Evolutionary conservation across 371 early-diverging fungal species (phyloP).

Genomic region (Astathelohania contejeani): DNA sequence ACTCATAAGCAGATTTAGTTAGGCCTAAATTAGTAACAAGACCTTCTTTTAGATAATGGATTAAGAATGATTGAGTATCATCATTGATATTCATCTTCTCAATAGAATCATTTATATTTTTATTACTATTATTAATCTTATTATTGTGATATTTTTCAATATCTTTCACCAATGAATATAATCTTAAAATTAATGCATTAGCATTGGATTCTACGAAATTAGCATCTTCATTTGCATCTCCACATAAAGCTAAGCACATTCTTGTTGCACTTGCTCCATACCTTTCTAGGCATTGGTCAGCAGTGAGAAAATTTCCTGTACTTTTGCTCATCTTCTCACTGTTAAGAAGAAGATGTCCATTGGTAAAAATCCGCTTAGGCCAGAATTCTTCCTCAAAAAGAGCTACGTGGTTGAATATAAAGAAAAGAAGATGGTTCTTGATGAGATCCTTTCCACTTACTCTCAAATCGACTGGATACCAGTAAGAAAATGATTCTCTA

Average conservation of each 20-base stretch:
- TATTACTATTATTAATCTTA: conserved; percentile 1
- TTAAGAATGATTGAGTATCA: conserved; percentile 17
- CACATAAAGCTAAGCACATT: conserved; percentile 77
- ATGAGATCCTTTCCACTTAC: conserved; percentile 94
- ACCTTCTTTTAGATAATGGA: conserved; percentile 34
- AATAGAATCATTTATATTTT: not conserved
- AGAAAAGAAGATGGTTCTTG: conserved; percentile 93
- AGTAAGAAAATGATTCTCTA: conserved; percentile 63
- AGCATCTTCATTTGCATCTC: conserved; percentile 90
- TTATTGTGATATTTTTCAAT: conserved; percentile 56
- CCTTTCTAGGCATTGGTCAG: conserved; percentile 63
- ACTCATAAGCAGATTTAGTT: conserved; percentile 61
- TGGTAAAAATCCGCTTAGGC: conserved; percentile 77
- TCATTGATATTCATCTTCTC: conserved; percentile 6
- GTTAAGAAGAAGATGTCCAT: conserved; percentile 92
- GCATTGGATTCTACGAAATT: conserved; percentile 92
- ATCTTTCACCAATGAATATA: conserved; percentile 77
- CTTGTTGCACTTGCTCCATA: conserved; percentile 94
- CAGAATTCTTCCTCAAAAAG: conserved; percentile 77
- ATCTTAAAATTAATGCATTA: conserved; percentile 77
- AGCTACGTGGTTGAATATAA: conserved; percentile 90
- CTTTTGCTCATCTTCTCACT: conserved; percentile 97
- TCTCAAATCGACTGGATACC: conserved; percentile 92
- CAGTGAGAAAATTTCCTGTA: conserved; percentile 92
- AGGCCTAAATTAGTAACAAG: conserved; percentile 41